Evolutionary conservation across 2,329 filamentous ascomycete genomes (phyloP), one percentile per base, ranked within the genome.

Genomic region (Sporothrix globosa): DNA sequence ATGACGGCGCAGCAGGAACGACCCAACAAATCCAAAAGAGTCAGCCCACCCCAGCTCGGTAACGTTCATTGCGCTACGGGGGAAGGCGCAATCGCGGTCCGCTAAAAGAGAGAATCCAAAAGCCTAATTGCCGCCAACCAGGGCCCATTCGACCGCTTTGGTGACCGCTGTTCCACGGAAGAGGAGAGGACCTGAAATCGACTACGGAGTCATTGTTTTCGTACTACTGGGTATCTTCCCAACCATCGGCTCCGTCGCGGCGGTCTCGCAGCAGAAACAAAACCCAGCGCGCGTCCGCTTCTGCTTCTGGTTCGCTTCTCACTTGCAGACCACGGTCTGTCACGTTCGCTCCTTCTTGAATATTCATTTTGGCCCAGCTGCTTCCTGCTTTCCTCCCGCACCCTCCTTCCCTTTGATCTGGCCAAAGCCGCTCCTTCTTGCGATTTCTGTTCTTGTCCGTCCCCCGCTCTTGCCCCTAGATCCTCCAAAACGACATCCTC

Each of bases 341-440:
- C 70, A 63, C 70, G 39, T 71, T 71, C 34, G 60, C 67, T 61
- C 53, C 58, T 71, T 67, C 70, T 21, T 44, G 50, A 1, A n/a
- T 27, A n/a, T 11, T 54, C 17, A 11, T 21, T 24, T 44, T 44
- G 1, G 41, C 6, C 46, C 11, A 44, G 27, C 10, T 52, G 46
- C 41, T 41, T 60, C 44, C 17, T 21, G 48, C 17, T 50, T 30
- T 53, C 30, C 9, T 67, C n/a, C n/a, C 53, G 39, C 63, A 14
- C 13, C 17, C 34, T 61, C 19, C 44, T 44, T 54, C 46, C 50
- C 14, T 61, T 27, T 39, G 58, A 63, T 27, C 58, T 21, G 39
- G 41, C 17, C 58, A 21, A 27, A 10, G 58, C 39, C 41, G 39
- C 21, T 21, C 58, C 41, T 27, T 24, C 58, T 13, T 46, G 48